These are phyloP conservation scores for Yamadazyma epiphylla DNA, from an alignment of 1,139 yeast species.

Conservation along the genomic window DNA sequence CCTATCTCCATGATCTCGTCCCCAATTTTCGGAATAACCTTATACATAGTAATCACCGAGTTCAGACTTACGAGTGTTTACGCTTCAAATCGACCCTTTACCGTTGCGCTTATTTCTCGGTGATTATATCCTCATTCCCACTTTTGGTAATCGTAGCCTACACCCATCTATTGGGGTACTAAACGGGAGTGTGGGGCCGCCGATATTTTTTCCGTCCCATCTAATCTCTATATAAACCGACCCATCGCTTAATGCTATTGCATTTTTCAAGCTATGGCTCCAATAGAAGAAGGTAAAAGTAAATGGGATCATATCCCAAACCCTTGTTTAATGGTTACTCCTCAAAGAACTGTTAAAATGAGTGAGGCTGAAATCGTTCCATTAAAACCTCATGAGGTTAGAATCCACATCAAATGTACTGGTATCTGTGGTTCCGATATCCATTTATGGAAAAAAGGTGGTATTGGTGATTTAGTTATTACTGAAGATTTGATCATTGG, in stretches of 20 bases:
- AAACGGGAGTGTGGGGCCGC: background rate
- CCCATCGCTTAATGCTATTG: too few species aligned
- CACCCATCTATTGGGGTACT: background rate
- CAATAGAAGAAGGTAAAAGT: constrained; percentile 13
- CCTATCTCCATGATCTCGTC: too few species aligned
- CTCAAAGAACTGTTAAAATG: constrained; percentile 11
- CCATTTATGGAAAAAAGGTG: constrained; percentile 30
- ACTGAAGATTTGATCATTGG: constrained; percentile 26
- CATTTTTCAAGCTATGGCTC: constrained; percentile 10
- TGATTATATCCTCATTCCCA: background rate
- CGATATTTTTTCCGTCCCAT: constrained; percentile 6
- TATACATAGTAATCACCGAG: too few species aligned
- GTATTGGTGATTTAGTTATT: constrained; percentile 24
- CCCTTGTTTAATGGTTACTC: constrained; percentile 16
- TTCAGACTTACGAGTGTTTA: background rate
- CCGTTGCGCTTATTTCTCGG: background rate
- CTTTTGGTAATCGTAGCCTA: background rate
- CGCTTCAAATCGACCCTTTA: constrained; percentile 1
- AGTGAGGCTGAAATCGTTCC: constrained; percentile 12
- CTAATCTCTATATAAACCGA: background rate
- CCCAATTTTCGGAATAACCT: too few species aligned
- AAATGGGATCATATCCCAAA: constrained; percentile 17
- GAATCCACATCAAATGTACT: constrained; percentile 47
- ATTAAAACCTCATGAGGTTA: constrained; percentile 57
- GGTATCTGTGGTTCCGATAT: constrained; percentile 36